Base-by-base conservation (phyloP, 2,329 filamentous ascomycete genomes). In the Botrytis elliptica region DNA sequence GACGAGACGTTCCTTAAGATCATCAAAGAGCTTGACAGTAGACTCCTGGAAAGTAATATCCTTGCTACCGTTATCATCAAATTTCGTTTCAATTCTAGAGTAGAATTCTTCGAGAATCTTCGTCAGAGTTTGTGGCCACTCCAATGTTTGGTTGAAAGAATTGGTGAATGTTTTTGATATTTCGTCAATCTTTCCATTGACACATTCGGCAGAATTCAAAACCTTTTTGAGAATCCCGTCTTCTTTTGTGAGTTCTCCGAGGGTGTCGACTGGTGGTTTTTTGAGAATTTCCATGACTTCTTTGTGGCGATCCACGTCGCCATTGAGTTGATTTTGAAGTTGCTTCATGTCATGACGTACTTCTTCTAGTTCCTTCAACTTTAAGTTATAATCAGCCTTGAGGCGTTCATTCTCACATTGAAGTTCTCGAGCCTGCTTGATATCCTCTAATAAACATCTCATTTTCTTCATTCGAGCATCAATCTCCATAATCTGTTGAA, bases 181-280 rank as follows among this genome's bases (percentile, higher is more conserved):
- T 65, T 76, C 73, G 8, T 79, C 76, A 55, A 81, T 81, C 82
- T 76, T 81, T 77, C 33, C 76, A 78, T 72, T 82, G 44, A 74
- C 77, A 52, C 36, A 33, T 42, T 67, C 73, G 33, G 69, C 74
- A 29, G 71, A 75, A 18, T 64, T 65, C 7, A 79, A 40, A 22
- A 80, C 71, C 18, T 69, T 76, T 5, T 73, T 67, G 4, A 81
- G 64, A 14, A 76, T 42, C 1, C 78, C 75, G 36, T 76, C 75
- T n/a, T 79, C 75, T 59, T 76, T 75, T 3, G 46, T 68, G 33
- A 80, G 66, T 29, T 78, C 74, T 42, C 75, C 57, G 29, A 74
- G 36, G 8, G 77, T 69, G 6, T 74, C 74, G 4, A 14, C 29
- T 33, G 76, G 77, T 36, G 75, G 69, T 29, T 77, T 74, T 52